Evolutionary conservation across 257 asterid species (phyloP), one percentile per base, ranked within the genome.

Genomic region (Nicotiana benthamiana): DNA sequence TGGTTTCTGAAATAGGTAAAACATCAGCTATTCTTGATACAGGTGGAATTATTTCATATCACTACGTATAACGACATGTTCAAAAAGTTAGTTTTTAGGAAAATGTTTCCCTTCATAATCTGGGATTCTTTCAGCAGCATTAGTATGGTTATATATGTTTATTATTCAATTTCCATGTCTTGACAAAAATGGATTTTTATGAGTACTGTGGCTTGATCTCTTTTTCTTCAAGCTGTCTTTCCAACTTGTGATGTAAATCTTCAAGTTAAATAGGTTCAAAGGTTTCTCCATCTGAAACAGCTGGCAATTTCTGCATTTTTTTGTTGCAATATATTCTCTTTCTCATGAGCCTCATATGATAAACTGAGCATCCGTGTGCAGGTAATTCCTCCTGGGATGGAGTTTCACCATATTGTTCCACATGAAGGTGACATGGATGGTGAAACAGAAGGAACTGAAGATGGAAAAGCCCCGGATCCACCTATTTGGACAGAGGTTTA

Each of bases 351-450:
- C 62, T 82, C 83, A 64, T 80, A 61, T 86, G 81, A 89, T 65
- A 59, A 78, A 77, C 75, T 24, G 65, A 74, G 53, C 83, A 85
- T 65, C 80, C 81, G 56, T 67, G 68, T 88, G 84, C 86, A 96
- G 98, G 99, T 94, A 61, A 96, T 96, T 75, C 94, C 99, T 34
- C 99, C 99, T 81, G 99, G 99, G 64, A 96, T 96, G 99, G 99
- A 96, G 86, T 96, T 96, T 87, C 92, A 96, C 89, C 97, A 94
- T 91, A 94, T 96, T 84, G 86, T 90, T 80, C 99, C 97, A 54
- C 97, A 92, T 84, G 99, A 96, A 75, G 97, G 98, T 83, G 99
- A 94, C 83, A 75, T 91, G 86, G 98, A 92, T 82, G 87, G 88
- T 83, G 99, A 94, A 82, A 70, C 86, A 20, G 99, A 96, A 88